Base-by-base conservation (phyloP, 352 stramenopile genomes). In the Phytophthora melonis region DNA sequence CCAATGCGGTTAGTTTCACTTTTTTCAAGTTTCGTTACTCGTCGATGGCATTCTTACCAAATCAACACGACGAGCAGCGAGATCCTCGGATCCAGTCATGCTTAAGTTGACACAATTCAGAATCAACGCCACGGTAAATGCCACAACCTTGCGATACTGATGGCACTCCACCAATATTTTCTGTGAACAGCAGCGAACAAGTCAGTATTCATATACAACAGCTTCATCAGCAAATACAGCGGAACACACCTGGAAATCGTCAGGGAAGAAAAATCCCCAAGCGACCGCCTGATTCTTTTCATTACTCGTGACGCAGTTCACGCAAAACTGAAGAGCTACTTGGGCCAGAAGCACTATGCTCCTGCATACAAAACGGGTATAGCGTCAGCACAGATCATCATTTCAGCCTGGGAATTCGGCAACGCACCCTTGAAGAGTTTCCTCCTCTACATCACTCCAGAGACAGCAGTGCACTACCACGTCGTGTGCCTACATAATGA, bases 101-200 rank as follows among this genome's bases (percentile, higher is more conserved):
- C 50, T 75, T 23, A 77, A 68, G 52, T 90, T 92, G 47, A 94
- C 52, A 68, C 86, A 94, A 66, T 94, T 94, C 10, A 94, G 60
- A 16, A 91, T 52, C 13, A 94, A 59, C 9, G 89, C 89, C 8
- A 80, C 78, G 0, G 82, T 68, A 75, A 91, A 96, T 7, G 86
- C 87, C 25, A 93, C 70, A 56, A 96, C 62, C 65, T 96, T 96
- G 32, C 89, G 89, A 54, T 94, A 74, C 65, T 86, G 68, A 21
- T 96, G 89, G 39, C 85, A 94, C 58, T 96, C 89, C 10, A 94
- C 82, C 25, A 96, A 69, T 5, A 94, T 66, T 94, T 93, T 94
- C 88, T 95, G 52, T 27, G 18, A 14, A 66, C 49, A 39, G 49
- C 8, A 73, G 11, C 25, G n/a, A 49, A 39, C 32, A 67, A 64